Evolutionary conservation across 2,329 filamentous ascomycete genomes (phyloP).

Genomic region (Knoxdaviesia capensis): DNA sequence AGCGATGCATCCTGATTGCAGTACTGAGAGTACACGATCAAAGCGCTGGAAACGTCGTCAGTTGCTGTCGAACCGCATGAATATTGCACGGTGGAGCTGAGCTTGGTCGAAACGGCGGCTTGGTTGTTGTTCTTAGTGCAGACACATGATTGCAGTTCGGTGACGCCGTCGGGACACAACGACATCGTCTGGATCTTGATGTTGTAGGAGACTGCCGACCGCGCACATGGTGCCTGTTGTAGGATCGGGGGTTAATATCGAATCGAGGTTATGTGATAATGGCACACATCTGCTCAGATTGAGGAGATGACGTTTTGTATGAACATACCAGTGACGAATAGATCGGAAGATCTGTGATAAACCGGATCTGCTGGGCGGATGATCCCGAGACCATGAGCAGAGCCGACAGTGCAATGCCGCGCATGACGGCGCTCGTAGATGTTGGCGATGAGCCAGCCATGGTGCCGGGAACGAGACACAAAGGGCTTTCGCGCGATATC

Average conservation of each 20-base stretch:
- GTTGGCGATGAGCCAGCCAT: background rate
- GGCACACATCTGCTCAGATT: slow-evolving; percentile 2
- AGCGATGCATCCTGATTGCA: slow-evolving; percentile 24
- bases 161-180: slow-evolving; percentile 21
- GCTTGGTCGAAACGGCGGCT: slow-evolving; percentile 15
- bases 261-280: background rate
- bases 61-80: slow-evolving; percentile 25
- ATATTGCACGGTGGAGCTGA: slow-evolving; percentile 19
- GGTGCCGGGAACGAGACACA: background rate
- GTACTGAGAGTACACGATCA: slow-evolving; percentile 23
- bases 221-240: slow-evolving; percentile 27
- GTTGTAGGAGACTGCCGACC: slow-evolving; percentile 21
- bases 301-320: background rate
- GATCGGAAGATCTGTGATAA: slow-evolving; percentile 22
- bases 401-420: background rate
- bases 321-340: slow-evolving; percentile 19
- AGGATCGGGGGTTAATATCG: background rate
- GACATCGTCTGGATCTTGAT: slow-evolving; percentile 21
- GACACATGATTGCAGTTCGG: slow-evolving; percentile 28
- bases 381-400: background rate
- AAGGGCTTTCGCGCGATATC: slow-evolving; percentile 33
- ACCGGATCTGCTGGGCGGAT: slow-evolving; percentile 12
- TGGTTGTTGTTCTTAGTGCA: slow-evolving; percentile 26
- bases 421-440: background rate
- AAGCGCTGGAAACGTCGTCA: slow-evolving; percentile 26